Base-by-base conservation (phyloP, 2,329 filamentous ascomycete genomes). In the Monosporascus sp. region DNA sequence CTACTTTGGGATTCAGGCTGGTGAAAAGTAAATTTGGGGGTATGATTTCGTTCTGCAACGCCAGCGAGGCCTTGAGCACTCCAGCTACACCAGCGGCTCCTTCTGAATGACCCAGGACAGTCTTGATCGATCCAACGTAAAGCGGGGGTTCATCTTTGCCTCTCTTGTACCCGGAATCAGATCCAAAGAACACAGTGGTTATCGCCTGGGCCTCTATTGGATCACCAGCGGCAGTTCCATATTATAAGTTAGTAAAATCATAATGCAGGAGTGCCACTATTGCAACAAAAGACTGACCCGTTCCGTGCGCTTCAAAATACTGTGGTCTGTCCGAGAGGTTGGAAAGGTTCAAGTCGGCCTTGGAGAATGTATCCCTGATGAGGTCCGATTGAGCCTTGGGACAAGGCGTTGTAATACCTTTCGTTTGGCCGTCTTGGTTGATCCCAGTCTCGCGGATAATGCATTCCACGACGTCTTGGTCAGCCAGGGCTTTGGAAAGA, bases 401-500 rank as follows among this genome's bases (percentile, higher is more conserved):
- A 27, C 50, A 58, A 8, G 57, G 43, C 56, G 56, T 58, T 1
- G 58, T 58, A 5, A 59, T 55, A 3, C 58, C 56, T 8, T 43
- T 48, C 8, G 58, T 59, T 17, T 19, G 46, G 3, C 58, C 58
- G 22, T 59, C 58, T 22, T 60, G 58, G 24, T 61, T 61, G 8
- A 57, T 11, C 2, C 54, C 58, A 1, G 59, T 59, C 31, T 59
- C 57, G 7, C 59, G 56, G n/a, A 61, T 56, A n/a, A 60, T 50
- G 19, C 46, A 56, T 16, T 59, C 55, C 20, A 59, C 58, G 17
- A 54, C 46, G 41, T 63, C 55, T 46, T 59, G 54, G 49, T 65
- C 53, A 20, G 3, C 62, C 7, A 78, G 51, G 0, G 79, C 79
- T 1, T 65, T 56, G 26, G 58, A 67, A 7, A 79, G 61, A 1